phyloP scores from a whole-genome alignment of 768 basidiomycete genomes.

The Dacryopinax primogenitus region DNA sequence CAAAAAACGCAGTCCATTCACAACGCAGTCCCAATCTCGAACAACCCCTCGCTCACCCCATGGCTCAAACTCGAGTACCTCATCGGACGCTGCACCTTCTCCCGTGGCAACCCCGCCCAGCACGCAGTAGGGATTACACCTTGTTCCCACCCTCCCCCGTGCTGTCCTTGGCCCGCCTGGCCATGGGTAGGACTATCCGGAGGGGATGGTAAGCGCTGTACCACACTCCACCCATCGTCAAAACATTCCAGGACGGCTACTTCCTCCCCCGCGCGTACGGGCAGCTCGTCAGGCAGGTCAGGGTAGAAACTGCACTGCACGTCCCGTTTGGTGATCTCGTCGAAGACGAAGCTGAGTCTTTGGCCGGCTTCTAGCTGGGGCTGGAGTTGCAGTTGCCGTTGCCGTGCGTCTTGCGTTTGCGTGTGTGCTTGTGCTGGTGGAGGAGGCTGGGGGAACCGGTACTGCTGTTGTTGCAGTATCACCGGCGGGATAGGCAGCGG shows the following conservation, averaged over 20 bases:
- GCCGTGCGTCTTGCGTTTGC: too few relatives aligned
- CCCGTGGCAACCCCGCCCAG: not conserved
- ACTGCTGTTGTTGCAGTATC: too few relatives aligned
- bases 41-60: not conserved
- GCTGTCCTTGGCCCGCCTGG: not conserved
- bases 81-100: not conserved
- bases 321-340: slow-evolving; percentile 24
- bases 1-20: too few relatives aligned
- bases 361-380: not conserved
- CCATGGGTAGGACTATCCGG: not conserved
- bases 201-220: slow-evolving; percentile 26
- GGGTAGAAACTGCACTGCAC: slow-evolving; percentile 47
- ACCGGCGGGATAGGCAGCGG: too few relatives aligned
- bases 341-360: not conserved
- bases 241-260: slow-evolving; percentile 46
- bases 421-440: too few relatives aligned
- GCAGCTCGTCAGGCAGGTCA: slow-evolving; percentile 56
- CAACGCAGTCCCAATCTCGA: not conserved
- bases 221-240: slow-evolving; percentile 63
- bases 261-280: slow-evolving; percentile 46
- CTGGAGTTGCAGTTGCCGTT: too few relatives aligned
- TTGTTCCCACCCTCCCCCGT: not conserved
- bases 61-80: not conserved
- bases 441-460: too few relatives aligned
- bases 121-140: not conserved